Evolutionary conservation across 106 monocot species (phyloP).

Genomic region (Ottelia alismoides): DNA sequence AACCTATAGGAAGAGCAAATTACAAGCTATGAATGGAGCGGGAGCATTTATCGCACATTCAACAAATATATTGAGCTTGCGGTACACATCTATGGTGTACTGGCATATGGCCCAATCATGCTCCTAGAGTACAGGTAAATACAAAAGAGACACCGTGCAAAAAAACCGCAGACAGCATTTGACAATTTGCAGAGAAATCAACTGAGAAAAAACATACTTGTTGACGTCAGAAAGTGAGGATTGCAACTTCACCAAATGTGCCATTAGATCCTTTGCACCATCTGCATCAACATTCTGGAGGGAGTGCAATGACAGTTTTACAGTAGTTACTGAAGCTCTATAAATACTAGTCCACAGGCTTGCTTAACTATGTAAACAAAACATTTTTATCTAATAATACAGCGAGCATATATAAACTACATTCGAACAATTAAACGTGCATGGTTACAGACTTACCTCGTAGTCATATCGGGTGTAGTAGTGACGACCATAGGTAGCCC

Average conservation of each 20-base stretch:
- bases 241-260: conserved; percentile 55
- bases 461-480: conserved; percentile 98
- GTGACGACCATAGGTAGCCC: conserved; percentile 93
- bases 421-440: no score
- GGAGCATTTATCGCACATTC: no score
- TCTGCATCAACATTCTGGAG: conserved; percentile 84
- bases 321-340: not conserved
- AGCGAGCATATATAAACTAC: not conserved
- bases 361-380: not conserved
- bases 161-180: no score
- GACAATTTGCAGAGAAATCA: no score
- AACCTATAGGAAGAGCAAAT: no score
- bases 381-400: not conserved
- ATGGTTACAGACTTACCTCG: conserved; percentile 51
- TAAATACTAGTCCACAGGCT: not conserved
- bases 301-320: not conserved
- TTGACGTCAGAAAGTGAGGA: conserved; percentile 67
- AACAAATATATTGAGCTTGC: no score
- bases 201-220: no score
- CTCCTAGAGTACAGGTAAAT: no score
- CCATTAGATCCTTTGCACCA: conserved; percentile 89
- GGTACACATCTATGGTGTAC: no score
- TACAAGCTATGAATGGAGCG: no score
- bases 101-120: no score
- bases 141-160: no score